Base-by-base conservation (phyloP, 345 rosid species). In the Clarkia xantiana region DNA sequence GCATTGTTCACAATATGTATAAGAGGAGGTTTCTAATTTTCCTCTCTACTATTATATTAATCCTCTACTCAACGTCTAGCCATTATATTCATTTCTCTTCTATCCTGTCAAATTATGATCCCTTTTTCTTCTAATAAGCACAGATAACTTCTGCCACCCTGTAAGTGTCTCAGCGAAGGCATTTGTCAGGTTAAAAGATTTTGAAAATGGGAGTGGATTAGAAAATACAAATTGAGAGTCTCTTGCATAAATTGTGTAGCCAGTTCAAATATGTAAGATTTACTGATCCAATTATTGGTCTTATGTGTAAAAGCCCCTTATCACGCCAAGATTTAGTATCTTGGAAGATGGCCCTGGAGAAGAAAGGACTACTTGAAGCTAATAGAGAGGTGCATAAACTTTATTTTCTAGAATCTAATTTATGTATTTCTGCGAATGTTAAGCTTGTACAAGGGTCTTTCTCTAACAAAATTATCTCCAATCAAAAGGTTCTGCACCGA, bases 281-380 rank as follows among this genome's bases (percentile, higher is more conserved):
- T 15, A 18, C 10, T n/a, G 16, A 18, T 18, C 25, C 11, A 1
- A 12, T 34, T 18, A 14, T 45, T 45, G 22, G 38, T 55, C 29
- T 55, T 34, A 45, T 44, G 14, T 25, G 23, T 50, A 14, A 38
- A 70, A 91, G 94, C 49, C 79, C 85, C 64, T 72, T 86, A 44
- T 79, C 96, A 17, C 93, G 96, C 34, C 98, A 91, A 73, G 93
- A 86, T 71, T 93, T 91, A 59, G 77, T 91, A 15, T 77, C 83
- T 67, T 91, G 98, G 98, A 91, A 86, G 74, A 86, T 86, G 96
- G 85, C 86, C 54, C 61, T 91, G 17, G 98, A 86, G 71, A 78
- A 64, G 49, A 67, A 75, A 61, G 82, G 79, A 55, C 94, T 91
- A 48, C 89, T 94, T 54, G 86, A 79, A 76, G 89, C 87, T 54